Evolutionary conservation across 352 stramenopile species (phyloP), one percentile per base, ranked within the genome.

Genomic region (Globisporangium nagaii): DNA sequence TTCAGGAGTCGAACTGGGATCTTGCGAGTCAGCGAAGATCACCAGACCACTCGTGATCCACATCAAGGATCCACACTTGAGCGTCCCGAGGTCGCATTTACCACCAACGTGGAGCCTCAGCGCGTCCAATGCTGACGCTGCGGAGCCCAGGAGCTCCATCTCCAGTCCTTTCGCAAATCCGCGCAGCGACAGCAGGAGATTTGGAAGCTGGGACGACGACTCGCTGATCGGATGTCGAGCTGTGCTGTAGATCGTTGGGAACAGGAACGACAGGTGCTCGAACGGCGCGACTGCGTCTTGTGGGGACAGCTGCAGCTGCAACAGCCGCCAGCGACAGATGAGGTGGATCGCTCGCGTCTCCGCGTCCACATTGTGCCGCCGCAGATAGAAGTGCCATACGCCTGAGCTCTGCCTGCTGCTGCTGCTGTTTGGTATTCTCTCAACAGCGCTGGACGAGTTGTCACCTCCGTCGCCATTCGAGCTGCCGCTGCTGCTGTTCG

Each of bases 241-340:
- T 25, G 19, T 31, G n/a, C n/a, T 19, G 24, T 24, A 42, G 36
- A 65, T 60, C 28, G 66, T 63, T 10, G 71, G 66, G 25, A 75
- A 75, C 35, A 79, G 59, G 24, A 66, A 78, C 9, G 56, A 56
- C 0, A 81, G 44, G 15, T 89, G 79, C 27, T 79, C 58, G 37
- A 90, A 90, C 5, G 77, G 77, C 2, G 67, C 71, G 2, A 79
- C 34, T 0, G 77, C 77, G 28, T 86, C 71, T 3, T 60, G 53
- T 2, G 77, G 65, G 12, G 68, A 61, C 0, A 88, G 52, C 1
- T 67, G 53, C 7, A 90, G 77, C 17, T 70, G 67, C 24, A 90
- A 34, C 20, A 90, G 48, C 1, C 79, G 65, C 79, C 79, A 90
- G 36, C 71, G 67, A 36, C 75, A 81, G 41, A 90, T 76, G 28